Evolutionary conservation across 2,329 filamentous ascomycete genomes (phyloP).

Genomic region (Arachnopeziza araneosa): DNA sequence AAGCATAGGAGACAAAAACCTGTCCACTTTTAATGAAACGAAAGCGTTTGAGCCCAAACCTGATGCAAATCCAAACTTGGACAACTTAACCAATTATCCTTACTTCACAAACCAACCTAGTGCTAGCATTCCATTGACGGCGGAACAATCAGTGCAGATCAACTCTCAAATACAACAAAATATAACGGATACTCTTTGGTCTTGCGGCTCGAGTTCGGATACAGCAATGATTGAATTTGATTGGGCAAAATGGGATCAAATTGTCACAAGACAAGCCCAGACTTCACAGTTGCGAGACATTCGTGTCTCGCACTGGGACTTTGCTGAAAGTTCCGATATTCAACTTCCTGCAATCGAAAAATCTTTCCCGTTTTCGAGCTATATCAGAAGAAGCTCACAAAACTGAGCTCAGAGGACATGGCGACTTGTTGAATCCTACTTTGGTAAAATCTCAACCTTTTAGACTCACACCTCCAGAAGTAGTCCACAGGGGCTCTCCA

Average conservation of each 20-base stretch:
- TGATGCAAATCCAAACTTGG: not conserved
- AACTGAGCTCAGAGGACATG: not conserved
- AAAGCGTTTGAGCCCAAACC: not conserved
- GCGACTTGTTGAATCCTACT: not conserved
- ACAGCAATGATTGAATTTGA: not conserved
- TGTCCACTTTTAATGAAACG: not conserved
- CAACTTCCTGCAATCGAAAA: not conserved
- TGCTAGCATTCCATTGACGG: not conserved
- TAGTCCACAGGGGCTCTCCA: not conserved
- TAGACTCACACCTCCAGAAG: not conserved
- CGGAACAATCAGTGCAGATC: not conserved
- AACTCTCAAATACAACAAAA: not conserved
- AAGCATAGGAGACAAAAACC: conserved; percentile 1
- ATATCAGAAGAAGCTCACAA: not conserved
- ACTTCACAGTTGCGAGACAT: not conserved
- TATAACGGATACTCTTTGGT: not conserved
- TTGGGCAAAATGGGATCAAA: conserved; percentile 21
- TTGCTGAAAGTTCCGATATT: not conserved
- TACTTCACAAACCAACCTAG: not conserved
- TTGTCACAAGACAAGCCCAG: conserved; percentile 9
- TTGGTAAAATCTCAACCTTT: not conserved
- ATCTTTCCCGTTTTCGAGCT: not conserved
- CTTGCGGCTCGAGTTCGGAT: not conserved
- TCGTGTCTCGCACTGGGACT: not conserved
- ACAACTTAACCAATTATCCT: not conserved